Base-by-base conservation (phyloP, 805 yeast species). In the Naumovozyma baii region DNA sequence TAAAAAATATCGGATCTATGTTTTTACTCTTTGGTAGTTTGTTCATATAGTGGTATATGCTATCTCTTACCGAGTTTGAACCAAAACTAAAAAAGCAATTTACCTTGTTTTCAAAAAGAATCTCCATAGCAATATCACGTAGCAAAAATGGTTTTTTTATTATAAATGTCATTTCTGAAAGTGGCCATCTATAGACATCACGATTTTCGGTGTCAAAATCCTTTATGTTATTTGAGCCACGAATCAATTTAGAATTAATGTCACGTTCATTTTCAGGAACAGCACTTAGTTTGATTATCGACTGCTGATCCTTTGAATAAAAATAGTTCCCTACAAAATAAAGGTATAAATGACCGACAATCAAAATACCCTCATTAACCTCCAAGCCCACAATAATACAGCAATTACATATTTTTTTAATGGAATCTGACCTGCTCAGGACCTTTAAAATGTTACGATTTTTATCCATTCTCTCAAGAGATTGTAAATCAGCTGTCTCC, bases 111-210 rank as follows among this genome's bases (percentile, higher is more conserved):
- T 71, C 70, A 55, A 84, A 83, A 45, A 83, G 78, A 51, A 85
- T 60, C 52, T 86, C 95, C 28, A 85, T 54, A 0, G 92, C 95
- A 34, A 82, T 83, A 58, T 85, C 94, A 40, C 95, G 64, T 13
- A 86, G 63, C 15, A 86, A 57, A 50, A 85, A 86, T 30, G 81
- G 85, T 38, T 94, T 63, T 46, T 82, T 83, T 2, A 86, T 76
- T 10, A 80, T 74, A 3, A 81, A 76, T 0, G 76, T 72, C 15
- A 87, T 52, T 33, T 73, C 73, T 4, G 66, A 66, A 16, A 82
- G 49, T 18, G 73, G 69, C 92, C 94, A 84, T 12, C 69, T 61
- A 44, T 69, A 69, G 1, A 74, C 73, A 12, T 66, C 54, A 13
- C 33, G 35, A 2, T 48, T 49, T 8, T 54, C 51, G 2, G 54